phyloP scores from a whole-genome alignment of 2,329 filamentous ascomycete species.

The Ceratocystis cubensis region DNA sequence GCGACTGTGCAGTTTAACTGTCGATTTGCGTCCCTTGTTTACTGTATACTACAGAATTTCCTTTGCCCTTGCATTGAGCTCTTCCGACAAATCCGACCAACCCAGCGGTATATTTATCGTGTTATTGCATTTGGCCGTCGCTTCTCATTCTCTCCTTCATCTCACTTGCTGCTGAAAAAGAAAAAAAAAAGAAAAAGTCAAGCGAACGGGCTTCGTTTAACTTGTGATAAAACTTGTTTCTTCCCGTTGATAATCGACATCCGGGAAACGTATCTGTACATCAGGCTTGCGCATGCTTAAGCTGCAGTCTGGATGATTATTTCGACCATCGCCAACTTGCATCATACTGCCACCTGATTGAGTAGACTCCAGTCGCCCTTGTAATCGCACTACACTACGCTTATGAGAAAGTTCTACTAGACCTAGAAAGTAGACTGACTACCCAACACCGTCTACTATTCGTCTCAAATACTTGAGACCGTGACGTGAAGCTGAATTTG shows the following conservation, averaged over 20 bases:
- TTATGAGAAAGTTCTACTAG: neutral
- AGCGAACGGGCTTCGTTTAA: neutral
- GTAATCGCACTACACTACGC: neutral
- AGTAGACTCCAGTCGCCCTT: neutral
- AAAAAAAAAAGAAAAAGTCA: neutral
- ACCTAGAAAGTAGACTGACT: neutral
- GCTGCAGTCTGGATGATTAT: neutral
- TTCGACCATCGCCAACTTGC: neutral
- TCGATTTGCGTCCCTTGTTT: neutral
- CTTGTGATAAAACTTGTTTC: constrained; percentile 1
- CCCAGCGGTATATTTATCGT: neutral
- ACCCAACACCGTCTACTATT: neutral
- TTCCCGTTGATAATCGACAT: neutral
- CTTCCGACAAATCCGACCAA: neutral
- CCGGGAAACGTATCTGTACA: neutral
- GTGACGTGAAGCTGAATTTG: neutral
- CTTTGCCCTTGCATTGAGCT: neutral
- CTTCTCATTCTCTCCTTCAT: neutral
- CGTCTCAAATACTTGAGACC: neutral
- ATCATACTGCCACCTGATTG: neutral
- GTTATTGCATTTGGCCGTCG: neutral
- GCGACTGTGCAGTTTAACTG: neutral
- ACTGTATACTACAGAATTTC: neutral
- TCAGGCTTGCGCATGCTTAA: neutral
- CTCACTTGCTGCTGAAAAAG: neutral